phyloP scores from a whole-genome alignment of 192 early-diverging fungal species.

The Coemansia sp. region DNA sequence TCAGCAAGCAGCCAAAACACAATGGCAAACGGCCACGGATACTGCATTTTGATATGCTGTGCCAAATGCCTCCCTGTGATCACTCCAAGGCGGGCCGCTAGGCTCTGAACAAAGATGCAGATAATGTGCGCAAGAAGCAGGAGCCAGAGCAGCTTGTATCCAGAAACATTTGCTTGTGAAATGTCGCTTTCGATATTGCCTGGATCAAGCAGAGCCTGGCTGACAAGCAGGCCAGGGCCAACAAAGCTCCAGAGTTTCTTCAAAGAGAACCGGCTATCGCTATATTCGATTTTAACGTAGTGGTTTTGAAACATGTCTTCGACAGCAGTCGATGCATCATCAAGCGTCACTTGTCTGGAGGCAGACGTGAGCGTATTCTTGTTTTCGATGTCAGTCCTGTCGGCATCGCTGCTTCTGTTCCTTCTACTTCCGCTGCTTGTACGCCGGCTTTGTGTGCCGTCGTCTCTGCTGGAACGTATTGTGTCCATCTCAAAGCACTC shows the following conservation, averaged over 20 bases:
- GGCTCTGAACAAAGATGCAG: slow-evolving; percentile 64
- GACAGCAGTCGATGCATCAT: slow-evolving; percentile 36
- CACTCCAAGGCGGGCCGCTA: slow-evolving; percentile 65
- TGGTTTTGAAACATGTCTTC: slow-evolving; percentile 37
- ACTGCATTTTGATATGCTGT: slow-evolving; percentile 56
- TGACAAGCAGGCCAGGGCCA: slow-evolving; percentile 61
- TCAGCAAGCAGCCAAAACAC: slow-evolving; percentile 64
- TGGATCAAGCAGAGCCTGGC: slow-evolving; percentile 69
- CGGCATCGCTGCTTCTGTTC: slow-evolving; percentile 2
- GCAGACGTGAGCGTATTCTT: neutral
- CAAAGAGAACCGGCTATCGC: slow-evolving; percentile 52
- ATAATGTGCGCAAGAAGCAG: slow-evolving; percentile 63
- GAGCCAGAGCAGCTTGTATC: slow-evolving; percentile 66
- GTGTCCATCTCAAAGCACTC: slow-evolving; percentile 30
- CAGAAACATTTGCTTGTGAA: slow-evolving; percentile 63
- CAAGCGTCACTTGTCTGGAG: slow-evolving; percentile 15
- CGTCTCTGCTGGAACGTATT: neutral
- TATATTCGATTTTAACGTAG: slow-evolving; percentile 46
- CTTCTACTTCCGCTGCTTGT: slow-evolving; percentile 4
- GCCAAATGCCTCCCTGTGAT: slow-evolving; percentile 68
- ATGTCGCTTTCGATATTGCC: slow-evolving; percentile 76
- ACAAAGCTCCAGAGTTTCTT: slow-evolving; percentile 63
- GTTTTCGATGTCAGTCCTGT: neutral
- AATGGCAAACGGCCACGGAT: slow-evolving; percentile 51
- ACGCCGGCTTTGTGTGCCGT: neutral